Evolutionary conservation across 2,329 filamentous ascomycete genomes (phyloP).

Genomic region (Neopestalotiopsis sp.): DNA sequence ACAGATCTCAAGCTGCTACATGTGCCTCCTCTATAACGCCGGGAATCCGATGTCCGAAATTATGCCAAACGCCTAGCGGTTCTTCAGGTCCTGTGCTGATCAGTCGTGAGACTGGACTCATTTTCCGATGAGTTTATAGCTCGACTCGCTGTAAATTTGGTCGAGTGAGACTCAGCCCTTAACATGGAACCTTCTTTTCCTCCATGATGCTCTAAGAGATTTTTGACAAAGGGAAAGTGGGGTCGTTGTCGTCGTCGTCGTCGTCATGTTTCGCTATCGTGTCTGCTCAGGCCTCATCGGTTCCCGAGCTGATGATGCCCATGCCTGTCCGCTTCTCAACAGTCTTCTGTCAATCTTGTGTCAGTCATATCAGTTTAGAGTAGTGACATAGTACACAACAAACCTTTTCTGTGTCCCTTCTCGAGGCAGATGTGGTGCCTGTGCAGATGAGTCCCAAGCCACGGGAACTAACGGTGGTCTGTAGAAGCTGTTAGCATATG

Average conservation of each 20-base stretch:
- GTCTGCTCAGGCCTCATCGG: conserved; percentile 14
- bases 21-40: background rate
- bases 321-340: conserved; percentile 6
- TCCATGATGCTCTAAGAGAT: background rate
- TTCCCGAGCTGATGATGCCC: conserved; percentile 18
- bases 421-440: no score
- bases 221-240: background rate
- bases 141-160: background rate
- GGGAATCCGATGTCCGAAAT: background rate
- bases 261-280: background rate
- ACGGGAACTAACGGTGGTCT: no score
- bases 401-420: no score
- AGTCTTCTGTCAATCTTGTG: background rate
- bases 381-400: no score
- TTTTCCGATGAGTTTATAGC: background rate
- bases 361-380: no score
- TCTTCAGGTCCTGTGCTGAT: background rate
- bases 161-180: background rate
- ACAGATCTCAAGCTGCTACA: background rate
- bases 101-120: background rate
- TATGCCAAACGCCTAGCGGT: background rate
- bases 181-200: background rate
- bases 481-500: no score
- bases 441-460: no score
- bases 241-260: no score